A percentile compares a stretch with the other conserved stretches of the same genome.
phyloP scores from a whole-genome alignment of 1,139 yeast species.

The Wickerhamiella infanticola region DNA sequence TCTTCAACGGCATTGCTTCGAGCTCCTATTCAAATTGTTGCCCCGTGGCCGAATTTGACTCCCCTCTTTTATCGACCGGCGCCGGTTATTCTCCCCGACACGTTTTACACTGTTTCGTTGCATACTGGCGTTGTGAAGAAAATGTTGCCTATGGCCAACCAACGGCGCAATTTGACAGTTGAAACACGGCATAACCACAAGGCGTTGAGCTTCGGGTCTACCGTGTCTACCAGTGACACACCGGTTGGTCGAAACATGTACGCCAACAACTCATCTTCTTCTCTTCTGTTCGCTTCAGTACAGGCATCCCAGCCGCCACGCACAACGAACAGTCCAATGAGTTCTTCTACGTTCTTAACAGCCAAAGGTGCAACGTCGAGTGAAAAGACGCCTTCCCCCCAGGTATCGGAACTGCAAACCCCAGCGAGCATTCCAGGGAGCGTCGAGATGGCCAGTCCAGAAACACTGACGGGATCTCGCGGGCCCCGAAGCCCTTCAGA shows the following conservation, averaged over 20 bases:
- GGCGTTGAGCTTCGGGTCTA: not conserved
- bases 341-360: not conserved
- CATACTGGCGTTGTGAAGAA: constrained; percentile 3
- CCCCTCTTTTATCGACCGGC: constrained; percentile 1
- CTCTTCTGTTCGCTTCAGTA: not conserved
- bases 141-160: not conserved
- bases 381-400: not conserved
- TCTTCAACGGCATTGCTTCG: constrained; percentile 74
- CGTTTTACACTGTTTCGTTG: constrained; percentile 3
- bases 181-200: not conserved
- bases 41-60: not conserved
- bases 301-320: not conserved
- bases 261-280: not conserved
- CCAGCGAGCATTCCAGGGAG: not conserved
- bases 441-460: not conserved
- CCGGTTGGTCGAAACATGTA: not conserved
- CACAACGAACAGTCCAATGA: not conserved
- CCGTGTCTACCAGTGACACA: not conserved
- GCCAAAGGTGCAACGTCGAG: not conserved
- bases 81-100: constrained; percentile 1
- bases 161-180: not conserved
- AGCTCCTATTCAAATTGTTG: constrained; percentile 35
- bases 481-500: not conserved
- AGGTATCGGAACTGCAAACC: not conserved
- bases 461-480: not conserved